Evolutionary conservation across 176 grass and related monocot species (phyloP).

Genomic region (Cenchrus fungigraminus): DNA sequence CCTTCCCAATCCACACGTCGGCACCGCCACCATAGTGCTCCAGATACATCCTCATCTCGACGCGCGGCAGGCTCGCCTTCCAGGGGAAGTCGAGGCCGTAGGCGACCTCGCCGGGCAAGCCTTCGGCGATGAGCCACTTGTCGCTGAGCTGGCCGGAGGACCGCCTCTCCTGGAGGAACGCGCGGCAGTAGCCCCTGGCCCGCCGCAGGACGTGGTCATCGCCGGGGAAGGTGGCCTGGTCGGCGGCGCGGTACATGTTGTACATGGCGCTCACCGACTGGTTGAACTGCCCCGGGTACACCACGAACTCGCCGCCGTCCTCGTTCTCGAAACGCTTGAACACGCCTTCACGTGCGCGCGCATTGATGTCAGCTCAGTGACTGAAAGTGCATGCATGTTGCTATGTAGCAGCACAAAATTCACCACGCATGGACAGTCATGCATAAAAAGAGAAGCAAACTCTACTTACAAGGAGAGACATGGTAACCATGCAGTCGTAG

Average conservation of each 20-base stretch:
- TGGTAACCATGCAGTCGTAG: conserved; percentile 55
- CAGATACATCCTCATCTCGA: conserved; percentile 40
- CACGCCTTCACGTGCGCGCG: neutral
- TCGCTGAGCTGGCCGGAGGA: conserved; percentile 43
- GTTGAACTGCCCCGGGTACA: conserved; percentile 33
- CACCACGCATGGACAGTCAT: no score
- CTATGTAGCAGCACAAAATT: no score
- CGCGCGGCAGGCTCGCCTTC: conserved; percentile 1
- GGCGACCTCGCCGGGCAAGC: conserved; percentile 48
- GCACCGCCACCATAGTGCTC: conserved; percentile 34
- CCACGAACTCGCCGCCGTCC: conserved; percentile 48
- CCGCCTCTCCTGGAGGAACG: conserved; percentile 46
- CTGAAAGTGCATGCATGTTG: no score
- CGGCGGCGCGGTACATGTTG: conserved; percentile 52
- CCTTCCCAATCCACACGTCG: conserved; percentile 40
- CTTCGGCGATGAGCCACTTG: conserved; percentile 71
- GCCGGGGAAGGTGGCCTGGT: conserved; percentile 42
- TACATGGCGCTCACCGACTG: conserved; percentile 40
- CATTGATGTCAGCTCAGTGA: no score
- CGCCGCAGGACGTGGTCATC: neutral
- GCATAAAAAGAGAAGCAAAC: no score
- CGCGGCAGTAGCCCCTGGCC: conserved; percentile 19
- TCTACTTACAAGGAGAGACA: conserved; percentile 11
- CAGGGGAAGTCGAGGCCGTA: conserved; percentile 7
- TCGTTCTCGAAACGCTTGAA: conserved; percentile 48